Conservation (phyloP, 768 basidiomycete species). For the Infundibulicybe gibba region DNA sequence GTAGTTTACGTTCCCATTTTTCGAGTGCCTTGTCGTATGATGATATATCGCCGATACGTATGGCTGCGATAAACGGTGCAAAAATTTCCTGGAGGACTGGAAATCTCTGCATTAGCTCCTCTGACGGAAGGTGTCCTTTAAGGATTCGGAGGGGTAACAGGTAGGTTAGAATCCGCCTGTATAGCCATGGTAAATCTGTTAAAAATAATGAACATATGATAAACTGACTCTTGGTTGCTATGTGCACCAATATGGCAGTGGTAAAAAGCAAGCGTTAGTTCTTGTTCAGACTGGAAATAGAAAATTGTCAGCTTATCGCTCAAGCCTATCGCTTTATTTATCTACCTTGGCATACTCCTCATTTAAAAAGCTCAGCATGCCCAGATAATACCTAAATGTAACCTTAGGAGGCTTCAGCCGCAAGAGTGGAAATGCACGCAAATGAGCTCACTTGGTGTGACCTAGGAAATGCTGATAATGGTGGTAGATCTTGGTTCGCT, state of each 20-base stretch:
- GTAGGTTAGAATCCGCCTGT: constrained; percentile 86
- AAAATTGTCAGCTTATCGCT: too few relatives aligned
- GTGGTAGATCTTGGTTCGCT: constrained; percentile 82
- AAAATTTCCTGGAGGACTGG: constrained; percentile 72
- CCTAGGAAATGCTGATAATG: constrained; percentile 70
- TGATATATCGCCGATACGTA: constrained; percentile 71
- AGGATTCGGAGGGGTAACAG: constrained; percentile 87
- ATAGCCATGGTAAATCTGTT: background rate
- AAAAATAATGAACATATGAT: background rate
- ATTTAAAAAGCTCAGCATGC: constrained; percentile 90
- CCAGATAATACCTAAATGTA: constrained; percentile 91
- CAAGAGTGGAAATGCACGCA: background rate
- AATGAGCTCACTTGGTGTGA: constrained; percentile 68
- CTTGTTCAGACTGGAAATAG: constrained; percentile 75
- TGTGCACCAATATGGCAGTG: constrained; percentile 69
- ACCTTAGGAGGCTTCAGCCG: constrained; percentile 48
- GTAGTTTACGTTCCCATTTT: constrained; percentile 63
- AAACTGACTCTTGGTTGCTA: constrained; percentile 77
- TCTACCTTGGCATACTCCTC: constrained; percentile 83
- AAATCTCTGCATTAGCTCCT: constrained; percentile 65
- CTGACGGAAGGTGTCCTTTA: constrained; percentile 81
- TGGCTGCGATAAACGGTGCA: constrained; percentile 76
- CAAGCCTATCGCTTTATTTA: too few relatives aligned
- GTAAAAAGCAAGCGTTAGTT: constrained; percentile 84
- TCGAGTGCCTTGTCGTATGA: constrained; percentile 81